Conservation (phyloP, 2,329 filamentous ascomycete species). For the Scedosporium minutisporum region DNA sequence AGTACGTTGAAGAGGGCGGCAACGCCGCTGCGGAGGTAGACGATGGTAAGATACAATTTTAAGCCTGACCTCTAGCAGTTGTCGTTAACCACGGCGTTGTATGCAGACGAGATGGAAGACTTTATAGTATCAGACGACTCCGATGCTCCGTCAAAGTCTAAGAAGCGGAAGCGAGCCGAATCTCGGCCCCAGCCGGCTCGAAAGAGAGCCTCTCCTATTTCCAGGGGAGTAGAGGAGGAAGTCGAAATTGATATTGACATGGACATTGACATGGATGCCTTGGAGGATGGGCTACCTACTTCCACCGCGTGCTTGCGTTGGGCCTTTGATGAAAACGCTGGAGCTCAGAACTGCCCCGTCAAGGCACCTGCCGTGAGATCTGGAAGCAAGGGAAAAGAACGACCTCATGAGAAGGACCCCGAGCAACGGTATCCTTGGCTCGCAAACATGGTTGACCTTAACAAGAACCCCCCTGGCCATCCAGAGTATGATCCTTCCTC, state of each 20-base stretch:
- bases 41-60: slow-evolving; percentile 35
- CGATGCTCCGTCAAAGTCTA: slow-evolving; percentile 44
- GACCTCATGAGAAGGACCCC: slow-evolving; percentile 72
- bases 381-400: slow-evolving; percentile 39
- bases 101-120: slow-evolving; percentile 65
- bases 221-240: slow-evolving; percentile 26
- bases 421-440: slow-evolving; percentile 87
- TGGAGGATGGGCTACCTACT: slow-evolving; percentile 13
- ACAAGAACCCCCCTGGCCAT: slow-evolving; percentile 66
- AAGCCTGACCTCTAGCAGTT: neutral
- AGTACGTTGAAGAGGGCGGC: slow-evolving; percentile 51
- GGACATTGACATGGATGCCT: slow-evolving; percentile 44
- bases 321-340: slow-evolving; percentile 47
- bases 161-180: slow-evolving; percentile 64
- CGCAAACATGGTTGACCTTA: slow-evolving; percentile 74
- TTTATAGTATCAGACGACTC: slow-evolving; percentile 86
- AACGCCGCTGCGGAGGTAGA: slow-evolving; percentile 53
- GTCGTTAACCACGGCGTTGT: slow-evolving; percentile 7
- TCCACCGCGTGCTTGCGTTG: slow-evolving; percentile 50
- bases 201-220: slow-evolving; percentile 52
- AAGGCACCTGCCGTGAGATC: slow-evolving; percentile 9
- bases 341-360: slow-evolving; percentile 17
- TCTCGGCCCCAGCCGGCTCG: slow-evolving; percentile 41
- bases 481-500: slow-evolving; percentile 87
- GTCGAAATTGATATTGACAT: slow-evolving; percentile 37